Evolutionary conservation across 768 basidiomycete genomes (phyloP).

Genomic region (Candolleomyces aberdarensis): DNA sequence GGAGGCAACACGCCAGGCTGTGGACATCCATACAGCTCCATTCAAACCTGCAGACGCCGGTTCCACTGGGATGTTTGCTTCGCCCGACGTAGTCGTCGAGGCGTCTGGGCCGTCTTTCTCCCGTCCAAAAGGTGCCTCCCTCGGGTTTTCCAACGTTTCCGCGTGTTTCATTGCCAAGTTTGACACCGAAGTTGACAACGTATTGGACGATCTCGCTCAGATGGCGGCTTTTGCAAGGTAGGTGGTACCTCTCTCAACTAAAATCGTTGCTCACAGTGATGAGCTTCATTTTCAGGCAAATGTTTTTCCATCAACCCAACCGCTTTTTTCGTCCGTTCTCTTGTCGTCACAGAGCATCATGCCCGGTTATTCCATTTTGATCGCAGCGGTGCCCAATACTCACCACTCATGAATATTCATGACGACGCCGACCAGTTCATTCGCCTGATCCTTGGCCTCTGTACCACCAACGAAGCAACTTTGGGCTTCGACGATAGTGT

Average conservation of each 20-base stretch:
- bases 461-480: neutral
- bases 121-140: neutral
- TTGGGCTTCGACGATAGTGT: constrained; percentile 1
- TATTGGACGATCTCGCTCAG: neutral
- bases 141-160: neutral
- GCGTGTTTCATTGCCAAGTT: neutral
- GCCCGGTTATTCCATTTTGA: constrained; percentile 7
- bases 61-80: neutral
- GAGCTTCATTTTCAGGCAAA: neutral
- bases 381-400: neutral
- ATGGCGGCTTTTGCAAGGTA: neutral
- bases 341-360: neutral
- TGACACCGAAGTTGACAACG: neutral
- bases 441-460: constrained; percentile 3
- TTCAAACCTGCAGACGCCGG: neutral
- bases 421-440: neutral
- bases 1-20: neutral
- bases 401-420: neutral
- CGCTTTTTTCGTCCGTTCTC: neutral
- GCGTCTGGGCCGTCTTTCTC: neutral
- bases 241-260: neutral
- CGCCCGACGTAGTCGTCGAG: neutral
- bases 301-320: constrained; percentile 1
- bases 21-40: neutral
- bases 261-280: no score